phyloP scores from a whole-genome alignment of 345 rosid genomes.

The Dipteronia dyeriana region DNA sequence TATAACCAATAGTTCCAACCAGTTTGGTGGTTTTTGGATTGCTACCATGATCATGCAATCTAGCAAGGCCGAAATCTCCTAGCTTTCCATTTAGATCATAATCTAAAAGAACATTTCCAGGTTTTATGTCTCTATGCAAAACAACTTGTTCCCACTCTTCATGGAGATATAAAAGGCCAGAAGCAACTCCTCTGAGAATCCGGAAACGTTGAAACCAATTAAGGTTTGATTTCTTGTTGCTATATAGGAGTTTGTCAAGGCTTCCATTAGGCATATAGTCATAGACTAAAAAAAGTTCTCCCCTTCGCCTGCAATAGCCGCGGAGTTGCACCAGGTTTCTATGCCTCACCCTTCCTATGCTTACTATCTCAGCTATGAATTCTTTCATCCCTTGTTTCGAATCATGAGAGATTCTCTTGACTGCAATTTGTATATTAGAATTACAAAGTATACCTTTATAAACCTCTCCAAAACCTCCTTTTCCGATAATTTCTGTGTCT shows the following conservation, averaged over 20 bases:
- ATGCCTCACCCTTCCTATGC: constrained; percentile 48
- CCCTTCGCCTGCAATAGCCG: constrained; percentile 55
- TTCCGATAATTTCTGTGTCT: constrained; percentile 46
- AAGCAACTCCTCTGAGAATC: constrained; percentile 39
- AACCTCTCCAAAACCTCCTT: constrained; percentile 58
- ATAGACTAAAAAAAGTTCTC: constrained; percentile 50
- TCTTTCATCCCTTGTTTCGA: constrained; percentile 53
- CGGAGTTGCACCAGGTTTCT: constrained; percentile 50
- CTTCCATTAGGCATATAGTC: constrained; percentile 45
- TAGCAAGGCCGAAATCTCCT: constrained; percentile 48
- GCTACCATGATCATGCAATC: constrained; percentile 37
- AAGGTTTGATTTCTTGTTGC: constrained; percentile 14
- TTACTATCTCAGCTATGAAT: constrained; percentile 43
- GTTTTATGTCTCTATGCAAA: constrained; percentile 47
- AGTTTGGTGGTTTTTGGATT: constrained; percentile 28
- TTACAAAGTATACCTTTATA: constrained; percentile 49
- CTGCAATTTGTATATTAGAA: constrained; percentile 51
- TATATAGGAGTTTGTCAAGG: constrained; percentile 40
- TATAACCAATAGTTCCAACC: constrained; percentile 52
- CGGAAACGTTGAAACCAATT: constrained; percentile 42
- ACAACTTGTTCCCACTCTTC: constrained; percentile 52
- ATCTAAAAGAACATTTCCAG: constrained; percentile 42
- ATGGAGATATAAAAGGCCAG: constrained; percentile 38
- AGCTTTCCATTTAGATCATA: constrained; percentile 36
- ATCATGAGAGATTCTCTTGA: constrained; percentile 52